phyloP scores from a whole-genome alignment of 805 yeast species.

The Brettanomyces anomalus region DNA sequence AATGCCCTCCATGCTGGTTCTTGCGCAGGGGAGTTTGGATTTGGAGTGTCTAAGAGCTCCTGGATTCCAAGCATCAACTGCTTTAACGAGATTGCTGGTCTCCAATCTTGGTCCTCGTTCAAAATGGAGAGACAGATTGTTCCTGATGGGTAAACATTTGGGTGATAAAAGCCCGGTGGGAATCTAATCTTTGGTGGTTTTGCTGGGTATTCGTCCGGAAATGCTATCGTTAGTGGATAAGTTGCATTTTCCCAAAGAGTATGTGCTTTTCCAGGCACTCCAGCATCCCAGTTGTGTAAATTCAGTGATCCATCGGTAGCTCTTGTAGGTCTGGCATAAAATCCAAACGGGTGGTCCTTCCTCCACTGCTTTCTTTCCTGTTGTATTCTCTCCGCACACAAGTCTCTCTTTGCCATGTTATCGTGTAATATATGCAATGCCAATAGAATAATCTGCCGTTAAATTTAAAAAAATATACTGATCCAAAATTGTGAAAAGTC shows the following conservation, averaged over 20 bases:
- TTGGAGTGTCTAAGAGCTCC: slow-evolving; percentile 82
- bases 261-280: slow-evolving; percentile 85
- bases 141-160: slow-evolving; percentile 96
- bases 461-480: not conserved
- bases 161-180: slow-evolving; percentile 89
- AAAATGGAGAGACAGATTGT: slow-evolving; percentile 88
- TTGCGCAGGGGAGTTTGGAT: slow-evolving; percentile 95
- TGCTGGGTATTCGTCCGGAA: slow-evolving; percentile 90
- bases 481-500: not conserved
- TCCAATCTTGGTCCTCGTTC: slow-evolving; percentile 96
- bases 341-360: slow-evolving; percentile 97
- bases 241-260: slow-evolving; percentile 90
- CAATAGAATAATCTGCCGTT: not conserved
- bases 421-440: not conserved
- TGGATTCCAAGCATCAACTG: slow-evolving; percentile 89
- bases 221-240: slow-evolving; percentile 71
- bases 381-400: slow-evolving; percentile 77
- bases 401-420: slow-evolving; percentile 20
- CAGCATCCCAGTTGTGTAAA: slow-evolving; percentile 84
- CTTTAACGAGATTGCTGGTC: slow-evolving; percentile 89
- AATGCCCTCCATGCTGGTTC: slow-evolving; percentile 93
- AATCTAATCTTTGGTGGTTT: slow-evolving; percentile 94
- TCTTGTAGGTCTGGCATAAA: slow-evolving; percentile 84
- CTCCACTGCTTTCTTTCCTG: slow-evolving; percentile 98
- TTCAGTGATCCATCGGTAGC: slow-evolving; percentile 77